These are phyloP conservation scores for Eutypa lata DNA, from an alignment of 2,329 filamentous ascomycete genomes.

Conservation along the genomic window DNA sequence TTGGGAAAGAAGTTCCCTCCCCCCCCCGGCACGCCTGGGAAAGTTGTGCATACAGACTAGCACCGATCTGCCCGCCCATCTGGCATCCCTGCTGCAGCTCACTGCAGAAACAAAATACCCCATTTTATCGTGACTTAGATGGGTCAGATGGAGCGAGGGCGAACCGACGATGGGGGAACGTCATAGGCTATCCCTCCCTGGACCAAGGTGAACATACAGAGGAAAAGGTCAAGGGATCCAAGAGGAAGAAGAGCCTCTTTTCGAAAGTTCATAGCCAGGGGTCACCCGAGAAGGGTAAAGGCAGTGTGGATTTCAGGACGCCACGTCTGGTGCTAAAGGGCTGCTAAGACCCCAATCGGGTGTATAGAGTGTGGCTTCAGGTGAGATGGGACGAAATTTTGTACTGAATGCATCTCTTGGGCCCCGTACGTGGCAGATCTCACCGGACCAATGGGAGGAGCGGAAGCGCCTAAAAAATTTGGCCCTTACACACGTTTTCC, in stretches of 20 bases:
- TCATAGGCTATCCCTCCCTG: neutral
- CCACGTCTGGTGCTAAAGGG: neutral
- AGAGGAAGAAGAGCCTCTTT: neutral
- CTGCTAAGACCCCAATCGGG: neutral
- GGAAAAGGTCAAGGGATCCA: neutral
- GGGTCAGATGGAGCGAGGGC: neutral
- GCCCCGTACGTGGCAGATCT: neutral
- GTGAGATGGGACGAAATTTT: neutral
- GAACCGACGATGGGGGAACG: neutral
- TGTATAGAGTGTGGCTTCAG: neutral
- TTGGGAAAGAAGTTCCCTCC: neutral
- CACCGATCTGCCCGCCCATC: neutral
- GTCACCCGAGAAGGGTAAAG: neutral
- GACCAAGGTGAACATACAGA: neutral
- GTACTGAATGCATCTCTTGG: neutral
- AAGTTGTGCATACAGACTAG: neutral
- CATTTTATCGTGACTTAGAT: neutral
- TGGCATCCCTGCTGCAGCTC: neutral
- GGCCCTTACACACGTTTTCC: neutral
- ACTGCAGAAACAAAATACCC: neutral
- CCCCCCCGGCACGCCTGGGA: neutral
- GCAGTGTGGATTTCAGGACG: neutral
- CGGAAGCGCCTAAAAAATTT: neutral
- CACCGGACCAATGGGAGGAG: neutral
- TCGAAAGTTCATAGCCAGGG: neutral